Conservation (phyloP, 805 yeast species). For the Nakazawaea wyomingensis region DNA sequence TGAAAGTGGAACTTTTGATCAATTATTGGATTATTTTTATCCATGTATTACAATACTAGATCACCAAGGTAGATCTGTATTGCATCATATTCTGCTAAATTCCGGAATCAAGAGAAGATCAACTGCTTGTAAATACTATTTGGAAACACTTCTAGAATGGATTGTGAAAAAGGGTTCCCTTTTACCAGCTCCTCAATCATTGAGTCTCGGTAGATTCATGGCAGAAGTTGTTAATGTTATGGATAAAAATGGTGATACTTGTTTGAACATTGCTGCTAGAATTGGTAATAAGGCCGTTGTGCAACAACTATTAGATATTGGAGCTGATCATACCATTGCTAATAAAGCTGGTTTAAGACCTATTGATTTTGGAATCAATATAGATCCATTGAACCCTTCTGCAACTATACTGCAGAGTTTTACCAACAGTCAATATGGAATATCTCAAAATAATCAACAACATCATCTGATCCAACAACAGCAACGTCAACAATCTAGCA, state of each 20-base stretch:
- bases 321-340: conserved; percentile 75
- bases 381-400: conserved; percentile 19
- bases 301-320: conserved; percentile 76
- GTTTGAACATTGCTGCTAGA: conserved; percentile 87
- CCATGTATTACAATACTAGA: conserved; percentile 69
- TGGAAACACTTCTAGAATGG: conserved; percentile 73
- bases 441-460: conserved; percentile 2
- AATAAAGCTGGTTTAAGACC: conserved; percentile 88
- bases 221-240: conserved; percentile 77
- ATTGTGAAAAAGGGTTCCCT: conserved; percentile 52
- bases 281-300: conserved; percentile 79
- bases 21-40: conserved; percentile 64
- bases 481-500: conserved; percentile 19
- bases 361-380: conserved; percentile 72
- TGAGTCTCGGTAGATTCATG: conserved; percentile 54
- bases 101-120: conserved; percentile 74
- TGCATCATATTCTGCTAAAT: conserved; percentile 82
- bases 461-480: conserved; percentile 1
- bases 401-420: conserved; percentile 9
- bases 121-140: conserved; percentile 67
- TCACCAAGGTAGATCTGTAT: conserved; percentile 66
- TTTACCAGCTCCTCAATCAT: conserved; percentile 36
- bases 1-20: conserved; percentile 70
- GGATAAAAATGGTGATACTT: conserved; percentile 92
- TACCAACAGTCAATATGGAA: conserved; percentile 5